A percentile compares a stretch with the other conserved stretches of the same genome.
Evolutionary conservation across 1,284 basidiomycete species (phyloP).

Genomic region (Trametes hirsuta): DNA sequence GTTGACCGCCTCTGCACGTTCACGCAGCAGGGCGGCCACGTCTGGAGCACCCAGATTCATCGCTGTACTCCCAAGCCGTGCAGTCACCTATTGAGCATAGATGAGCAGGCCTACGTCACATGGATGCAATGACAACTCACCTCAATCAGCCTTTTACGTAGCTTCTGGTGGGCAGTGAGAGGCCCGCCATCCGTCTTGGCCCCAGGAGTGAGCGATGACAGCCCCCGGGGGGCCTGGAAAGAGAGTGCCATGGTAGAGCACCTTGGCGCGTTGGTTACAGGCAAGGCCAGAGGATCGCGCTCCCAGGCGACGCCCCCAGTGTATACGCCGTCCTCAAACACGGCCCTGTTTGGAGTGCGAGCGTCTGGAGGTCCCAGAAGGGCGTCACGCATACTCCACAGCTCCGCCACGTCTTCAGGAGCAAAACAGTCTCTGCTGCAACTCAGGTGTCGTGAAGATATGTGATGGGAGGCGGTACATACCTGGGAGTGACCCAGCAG

Average conservation of each 20-base stretch:
- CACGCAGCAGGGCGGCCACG: background rate
- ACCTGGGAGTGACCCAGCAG: too few species aligned
- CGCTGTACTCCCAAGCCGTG: background rate
- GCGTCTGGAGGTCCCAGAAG: too few species aligned
- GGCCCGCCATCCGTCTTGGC: background rate
- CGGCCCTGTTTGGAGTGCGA: too few species aligned
- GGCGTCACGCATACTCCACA: too few species aligned
- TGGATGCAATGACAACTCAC: background rate
- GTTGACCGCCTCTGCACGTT: background rate
- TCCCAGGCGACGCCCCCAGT: too few species aligned
- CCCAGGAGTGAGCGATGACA: background rate
- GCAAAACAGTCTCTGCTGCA: too few species aligned
- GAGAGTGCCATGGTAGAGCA: background rate
- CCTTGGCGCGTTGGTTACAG: too few species aligned
- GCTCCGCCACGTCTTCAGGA: too few species aligned
- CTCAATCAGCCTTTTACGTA: background rate
- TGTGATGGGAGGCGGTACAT: too few species aligned
- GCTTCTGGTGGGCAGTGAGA: background rate
- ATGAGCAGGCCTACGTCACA: background rate
- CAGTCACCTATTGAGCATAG: background rate
- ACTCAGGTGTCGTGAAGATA: too few species aligned
- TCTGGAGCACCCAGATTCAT: background rate
- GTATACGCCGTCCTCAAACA: too few species aligned
- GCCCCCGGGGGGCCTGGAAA: background rate
- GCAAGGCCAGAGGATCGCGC: too few species aligned